These are phyloP conservation scores for Triticum turgidum DNA, from an alignment of 176 grass and related monocot genomes.

Conservation along the genomic window DNA sequence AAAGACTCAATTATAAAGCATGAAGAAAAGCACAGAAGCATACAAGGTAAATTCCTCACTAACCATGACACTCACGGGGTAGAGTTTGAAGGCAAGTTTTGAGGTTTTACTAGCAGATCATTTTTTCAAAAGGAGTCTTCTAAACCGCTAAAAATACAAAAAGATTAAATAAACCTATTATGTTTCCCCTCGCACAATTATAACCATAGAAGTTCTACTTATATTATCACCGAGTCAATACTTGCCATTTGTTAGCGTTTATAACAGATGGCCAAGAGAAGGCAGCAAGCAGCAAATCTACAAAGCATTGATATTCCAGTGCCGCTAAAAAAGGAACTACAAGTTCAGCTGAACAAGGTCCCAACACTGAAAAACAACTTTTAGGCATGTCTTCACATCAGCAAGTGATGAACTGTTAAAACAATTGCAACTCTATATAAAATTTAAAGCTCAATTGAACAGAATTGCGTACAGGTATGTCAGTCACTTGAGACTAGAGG, in stretches of 20 bases:
- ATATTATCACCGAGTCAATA: conserved; percentile 1
- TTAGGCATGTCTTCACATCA: background rate
- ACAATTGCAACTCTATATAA: background rate
- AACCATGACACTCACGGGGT: background rate
- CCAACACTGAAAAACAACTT: background rate
- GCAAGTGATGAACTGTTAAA: background rate
- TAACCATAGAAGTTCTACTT: background rate
- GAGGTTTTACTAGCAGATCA: conserved; percentile 3
- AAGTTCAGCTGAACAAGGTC: background rate
- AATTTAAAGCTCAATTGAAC: conserved; percentile 16
- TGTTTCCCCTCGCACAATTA: background rate
- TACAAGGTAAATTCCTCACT: conserved; percentile 1
- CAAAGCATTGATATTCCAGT: background rate
- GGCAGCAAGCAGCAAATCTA: conserved; percentile 21
- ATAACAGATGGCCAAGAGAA: background rate
- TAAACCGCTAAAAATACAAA: background rate
- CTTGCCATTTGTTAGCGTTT: background rate
- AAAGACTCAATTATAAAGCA: conserved; percentile 16
- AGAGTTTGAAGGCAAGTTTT: conserved; percentile 13
- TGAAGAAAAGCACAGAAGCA: conserved; percentile 7
- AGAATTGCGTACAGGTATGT: background rate
- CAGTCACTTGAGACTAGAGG: background rate
- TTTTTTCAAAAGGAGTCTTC: background rate
- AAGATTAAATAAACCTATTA: conserved; percentile 5
- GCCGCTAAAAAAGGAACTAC: background rate